Conservation (phyloP, 2,329 filamentous ascomycete genomes). For the Xylaria sp. region DNA sequence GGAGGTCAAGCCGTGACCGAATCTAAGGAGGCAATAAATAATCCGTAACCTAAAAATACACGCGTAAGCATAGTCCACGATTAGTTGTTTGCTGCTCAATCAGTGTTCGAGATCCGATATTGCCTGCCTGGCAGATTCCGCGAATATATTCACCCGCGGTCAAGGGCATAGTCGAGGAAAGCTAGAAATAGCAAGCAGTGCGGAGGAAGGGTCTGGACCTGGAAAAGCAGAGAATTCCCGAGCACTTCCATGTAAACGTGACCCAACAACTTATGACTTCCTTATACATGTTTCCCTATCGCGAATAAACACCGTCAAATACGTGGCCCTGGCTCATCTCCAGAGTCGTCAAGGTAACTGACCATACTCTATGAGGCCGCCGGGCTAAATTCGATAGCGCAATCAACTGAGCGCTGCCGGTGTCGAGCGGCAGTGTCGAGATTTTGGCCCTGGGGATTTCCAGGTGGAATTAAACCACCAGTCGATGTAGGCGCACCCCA, state of each 20-base stretch:
- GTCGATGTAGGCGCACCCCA: neutral
- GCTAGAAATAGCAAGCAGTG: too few relatives aligned
- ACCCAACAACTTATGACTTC: neutral
- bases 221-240: neutral
- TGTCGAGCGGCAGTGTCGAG: too few relatives aligned
- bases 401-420: neutral
- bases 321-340: neutral
- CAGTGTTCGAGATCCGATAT: slow-evolving; percentile 26
- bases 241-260: neutral
- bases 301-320: neutral
- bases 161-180: too few relatives aligned
- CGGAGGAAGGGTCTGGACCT: neutral
- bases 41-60: slow-evolving; percentile 28
- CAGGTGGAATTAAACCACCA: neutral
- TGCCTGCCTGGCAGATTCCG: neutral
- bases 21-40: slow-evolving; percentile 35
- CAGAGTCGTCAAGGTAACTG: neutral
- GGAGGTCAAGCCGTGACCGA: slow-evolving; percentile 30
- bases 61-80: slow-evolving; percentile 16
- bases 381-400: neutral
- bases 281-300: neutral
- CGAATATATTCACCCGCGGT: too few relatives aligned
- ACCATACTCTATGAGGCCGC: neutral
- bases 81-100: neutral
- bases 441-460: too few relatives aligned